Evolutionary conservation across 345 rosid genomes (phyloP).

Genomic region (Rhodomyrtus tomentosa): DNA sequence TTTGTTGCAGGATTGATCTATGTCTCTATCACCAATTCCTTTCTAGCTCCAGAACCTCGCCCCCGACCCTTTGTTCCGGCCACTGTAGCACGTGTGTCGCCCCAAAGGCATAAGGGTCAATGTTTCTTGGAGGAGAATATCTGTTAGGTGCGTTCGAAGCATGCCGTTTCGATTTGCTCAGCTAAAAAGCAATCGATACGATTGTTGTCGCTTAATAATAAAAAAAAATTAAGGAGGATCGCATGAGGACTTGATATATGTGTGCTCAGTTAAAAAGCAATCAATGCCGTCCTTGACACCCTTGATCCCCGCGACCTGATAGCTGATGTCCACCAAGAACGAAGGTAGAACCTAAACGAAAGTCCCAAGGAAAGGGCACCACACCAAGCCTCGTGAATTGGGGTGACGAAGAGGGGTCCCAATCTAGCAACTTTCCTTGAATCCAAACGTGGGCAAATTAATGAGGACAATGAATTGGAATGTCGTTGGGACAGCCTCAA

Average conservation of each 20-base stretch:
- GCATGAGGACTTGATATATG: neutral
- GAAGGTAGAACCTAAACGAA: neutral
- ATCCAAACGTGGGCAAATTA: neutral
- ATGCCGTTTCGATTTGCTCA: neutral
- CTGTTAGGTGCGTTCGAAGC: neutral
- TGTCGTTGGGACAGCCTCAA: neutral
- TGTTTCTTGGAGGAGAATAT: neutral
- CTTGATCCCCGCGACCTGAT: neutral
- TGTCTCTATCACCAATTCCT: neutral
- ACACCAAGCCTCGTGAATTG: neutral
- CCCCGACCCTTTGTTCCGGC: no score
- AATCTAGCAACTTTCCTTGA: neutral
- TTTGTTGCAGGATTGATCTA: neutral
- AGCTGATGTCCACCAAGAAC: neutral
- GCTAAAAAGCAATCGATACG: neutral
- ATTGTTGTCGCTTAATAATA: neutral
- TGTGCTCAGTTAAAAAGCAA: no score
- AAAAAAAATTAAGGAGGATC: neutral
- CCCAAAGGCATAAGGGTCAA: neutral
- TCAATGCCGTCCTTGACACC: neutral
- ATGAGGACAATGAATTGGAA: neutral
- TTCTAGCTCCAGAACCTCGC: neutral
- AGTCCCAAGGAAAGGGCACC: neutral
- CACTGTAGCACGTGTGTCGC: no score
- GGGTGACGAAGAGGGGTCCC: neutral